Conservation (phyloP, 441 rosid genomes). For the Cnidoscolus chayamansa region DNA sequence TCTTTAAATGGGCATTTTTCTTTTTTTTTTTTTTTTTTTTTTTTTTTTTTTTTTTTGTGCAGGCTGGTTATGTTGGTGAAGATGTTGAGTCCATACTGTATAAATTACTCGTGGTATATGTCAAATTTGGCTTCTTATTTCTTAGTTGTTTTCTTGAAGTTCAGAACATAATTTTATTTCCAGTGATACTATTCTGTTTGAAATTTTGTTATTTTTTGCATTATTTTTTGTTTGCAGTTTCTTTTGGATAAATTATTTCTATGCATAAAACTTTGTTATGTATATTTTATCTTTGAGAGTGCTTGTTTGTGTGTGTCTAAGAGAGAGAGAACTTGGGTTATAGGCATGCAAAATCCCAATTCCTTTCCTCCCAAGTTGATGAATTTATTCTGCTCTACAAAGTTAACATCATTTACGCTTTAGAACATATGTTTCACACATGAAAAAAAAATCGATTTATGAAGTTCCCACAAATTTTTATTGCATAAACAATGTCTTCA, state of each 20-base stretch:
- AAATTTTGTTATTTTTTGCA: neutral
- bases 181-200: neutral
- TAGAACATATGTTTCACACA: too few species aligned
- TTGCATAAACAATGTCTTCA: too few species aligned
- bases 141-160: neutral
- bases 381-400: too few species aligned
- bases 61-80: constrained; percentile 98
- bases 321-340: too few species aligned
- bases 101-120: constrained; percentile 69
- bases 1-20: too few species aligned
- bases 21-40: too few species aligned
- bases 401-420: too few species aligned
- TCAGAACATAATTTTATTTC: neutral
- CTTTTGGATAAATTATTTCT: neutral
- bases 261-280: neutral
- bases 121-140: constrained; percentile 14
- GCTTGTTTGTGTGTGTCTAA: too few species aligned
- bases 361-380: too few species aligned
- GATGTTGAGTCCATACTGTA: constrained; percentile 94
- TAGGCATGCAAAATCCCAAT: too few species aligned
- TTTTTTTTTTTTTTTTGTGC: constrained; percentile 23
- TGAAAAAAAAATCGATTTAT: too few species aligned
- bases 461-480: too few species aligned
- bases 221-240: neutral
- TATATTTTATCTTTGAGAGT: neutral